These are phyloP conservation scores for Aspergillus bertholletiae DNA, from an alignment of 495 filamentous ascomycete species.

Conservation along the genomic window DNA sequence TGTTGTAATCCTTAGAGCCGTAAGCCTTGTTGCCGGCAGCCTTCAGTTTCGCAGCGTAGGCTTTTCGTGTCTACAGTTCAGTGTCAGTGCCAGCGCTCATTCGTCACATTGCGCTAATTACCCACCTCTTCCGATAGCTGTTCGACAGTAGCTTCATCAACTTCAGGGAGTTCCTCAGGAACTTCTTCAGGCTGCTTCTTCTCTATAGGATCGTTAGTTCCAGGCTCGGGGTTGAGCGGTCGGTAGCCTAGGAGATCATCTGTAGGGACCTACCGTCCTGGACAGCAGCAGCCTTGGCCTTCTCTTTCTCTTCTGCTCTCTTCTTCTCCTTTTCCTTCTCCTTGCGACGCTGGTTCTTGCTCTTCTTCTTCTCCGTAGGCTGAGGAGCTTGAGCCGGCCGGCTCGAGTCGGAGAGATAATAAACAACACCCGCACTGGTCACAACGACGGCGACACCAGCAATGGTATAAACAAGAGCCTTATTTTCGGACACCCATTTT, in stretches of 20 bases:
- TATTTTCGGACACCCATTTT: conserved; percentile 92
- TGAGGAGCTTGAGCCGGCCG: conserved; percentile 25
- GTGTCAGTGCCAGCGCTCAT: conserved; percentile 10
- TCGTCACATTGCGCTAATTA: conserved; percentile 7
- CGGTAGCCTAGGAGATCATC: neutral
- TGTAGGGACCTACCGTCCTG: conserved; percentile 38
- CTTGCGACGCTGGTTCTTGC: conserved; percentile 59
- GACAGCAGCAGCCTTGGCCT: conserved; percentile 45
- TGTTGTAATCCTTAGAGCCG: conserved; percentile 82
- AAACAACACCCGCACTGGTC: conserved; percentile 83
- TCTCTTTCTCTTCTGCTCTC: conserved; percentile 69
- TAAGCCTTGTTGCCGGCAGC: conserved; percentile 96
- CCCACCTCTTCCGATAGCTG: conserved; percentile 63
- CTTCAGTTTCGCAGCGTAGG: conserved; percentile 87
- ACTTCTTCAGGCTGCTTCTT: conserved; percentile 57
- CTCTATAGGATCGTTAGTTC: conserved; percentile 33
- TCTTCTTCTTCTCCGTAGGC: conserved; percentile 48
- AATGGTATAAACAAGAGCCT: conserved; percentile 91
- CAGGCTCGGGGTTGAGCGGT: neutral
- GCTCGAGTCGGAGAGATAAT: conserved; percentile 65
- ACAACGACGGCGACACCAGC: conserved; percentile 90
- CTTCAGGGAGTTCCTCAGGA: conserved; percentile 77
- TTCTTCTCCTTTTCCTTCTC: conserved; percentile 46
- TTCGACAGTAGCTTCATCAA: conserved; percentile 74
- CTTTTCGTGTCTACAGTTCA: conserved; percentile 52